A percentile compares a stretch with the other conserved stretches of the same genome.
Evolutionary conservation across 352 stramenopile genomes (phyloP).

Genomic region (Phytophthora idaei): DNA sequence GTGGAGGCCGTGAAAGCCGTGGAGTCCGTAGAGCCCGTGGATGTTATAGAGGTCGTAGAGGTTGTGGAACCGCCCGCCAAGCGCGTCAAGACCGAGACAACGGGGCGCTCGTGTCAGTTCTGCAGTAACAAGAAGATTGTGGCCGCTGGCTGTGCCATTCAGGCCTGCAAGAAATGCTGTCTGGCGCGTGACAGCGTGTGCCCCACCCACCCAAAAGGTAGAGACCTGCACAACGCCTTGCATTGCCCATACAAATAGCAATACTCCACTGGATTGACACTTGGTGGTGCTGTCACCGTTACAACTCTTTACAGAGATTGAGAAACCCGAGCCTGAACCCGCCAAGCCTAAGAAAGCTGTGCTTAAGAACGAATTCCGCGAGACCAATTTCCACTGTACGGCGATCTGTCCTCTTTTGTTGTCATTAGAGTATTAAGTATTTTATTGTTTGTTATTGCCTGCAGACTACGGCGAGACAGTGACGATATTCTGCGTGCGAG

Average conservation of each 20-base stretch:
- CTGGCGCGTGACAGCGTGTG: slow-evolving; percentile 48
- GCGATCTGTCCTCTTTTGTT: background rate
- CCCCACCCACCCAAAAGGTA: slow-evolving; percentile 43
- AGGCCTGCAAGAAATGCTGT: slow-evolving; percentile 80
- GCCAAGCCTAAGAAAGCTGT: slow-evolving; percentile 43
- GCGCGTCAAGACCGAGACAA: slow-evolving; percentile 25
- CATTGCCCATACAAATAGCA: slow-evolving; percentile 13
- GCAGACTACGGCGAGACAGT: slow-evolving; percentile 82
- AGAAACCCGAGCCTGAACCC: slow-evolving; percentile 27
- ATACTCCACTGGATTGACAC: background rate
- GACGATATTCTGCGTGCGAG: slow-evolving; percentile 71
- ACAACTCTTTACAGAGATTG: slow-evolving; percentile 19
- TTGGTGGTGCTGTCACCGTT: background rate
- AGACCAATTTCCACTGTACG: slow-evolving; percentile 77
- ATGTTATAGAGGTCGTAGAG: background rate
- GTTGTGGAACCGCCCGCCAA: slow-evolving; percentile 11
- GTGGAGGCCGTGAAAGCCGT: background rate
- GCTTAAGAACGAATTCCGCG: slow-evolving; percentile 84
- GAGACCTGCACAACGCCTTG: background rate
- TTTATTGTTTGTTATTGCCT: slow-evolving; percentile 2
- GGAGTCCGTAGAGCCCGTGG: background rate
- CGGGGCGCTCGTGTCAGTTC: slow-evolving; percentile 40
- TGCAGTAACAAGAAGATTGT: slow-evolving; percentile 57
- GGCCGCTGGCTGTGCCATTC: slow-evolving; percentile 42
- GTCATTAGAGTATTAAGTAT: background rate